A percentile compares a stretch with the other conserved stretches of the same genome.
Evolutionary conservation across 202 grass and related monocot genomes (phyloP).

Genomic region (Dendrocalamus latiflorus): DNA sequence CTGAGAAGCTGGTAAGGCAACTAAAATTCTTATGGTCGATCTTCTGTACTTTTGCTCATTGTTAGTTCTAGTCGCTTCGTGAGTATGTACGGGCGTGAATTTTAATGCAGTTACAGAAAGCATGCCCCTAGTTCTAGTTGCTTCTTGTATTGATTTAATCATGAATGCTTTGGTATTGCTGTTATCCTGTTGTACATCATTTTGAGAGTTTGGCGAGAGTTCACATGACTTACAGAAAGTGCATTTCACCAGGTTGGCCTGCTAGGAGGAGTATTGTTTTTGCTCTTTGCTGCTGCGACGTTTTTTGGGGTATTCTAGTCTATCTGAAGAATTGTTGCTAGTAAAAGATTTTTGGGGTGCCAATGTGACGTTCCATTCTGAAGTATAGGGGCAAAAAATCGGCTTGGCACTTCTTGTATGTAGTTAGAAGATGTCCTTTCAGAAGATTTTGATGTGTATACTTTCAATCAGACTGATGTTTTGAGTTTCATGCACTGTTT

Average conservation of each 20-base stretch:
- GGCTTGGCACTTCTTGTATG: background rate
- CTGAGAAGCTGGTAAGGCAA: conserved; percentile 67
- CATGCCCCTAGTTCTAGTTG: background rate
- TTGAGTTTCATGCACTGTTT: background rate
- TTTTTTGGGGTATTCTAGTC: conserved; percentile 78
- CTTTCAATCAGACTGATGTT: background rate
- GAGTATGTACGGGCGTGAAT: background rate
- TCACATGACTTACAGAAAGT: background rate
- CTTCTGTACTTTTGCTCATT: background rate
- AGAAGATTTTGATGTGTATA: conserved; percentile 12
- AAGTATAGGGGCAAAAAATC: background rate
- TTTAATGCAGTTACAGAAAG: background rate
- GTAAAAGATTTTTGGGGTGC: background rate
- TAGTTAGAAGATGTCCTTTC: conserved; percentile 4
- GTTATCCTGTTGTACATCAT: background rate
- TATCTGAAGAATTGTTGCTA: background rate
- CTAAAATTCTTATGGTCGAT: background rate
- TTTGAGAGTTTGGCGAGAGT: background rate
- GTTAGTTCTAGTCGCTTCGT: background rate
- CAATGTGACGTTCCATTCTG: background rate
- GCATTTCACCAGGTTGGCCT: conserved; percentile 64
- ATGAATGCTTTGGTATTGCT: background rate
- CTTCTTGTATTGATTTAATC: background rate
- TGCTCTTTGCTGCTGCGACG: conserved; percentile 68
- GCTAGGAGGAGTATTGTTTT: conserved; percentile 77